These are phyloP conservation scores for Clausena lansium DNA, from an alignment of 345 rosid genomes.

Conservation along the genomic window DNA sequence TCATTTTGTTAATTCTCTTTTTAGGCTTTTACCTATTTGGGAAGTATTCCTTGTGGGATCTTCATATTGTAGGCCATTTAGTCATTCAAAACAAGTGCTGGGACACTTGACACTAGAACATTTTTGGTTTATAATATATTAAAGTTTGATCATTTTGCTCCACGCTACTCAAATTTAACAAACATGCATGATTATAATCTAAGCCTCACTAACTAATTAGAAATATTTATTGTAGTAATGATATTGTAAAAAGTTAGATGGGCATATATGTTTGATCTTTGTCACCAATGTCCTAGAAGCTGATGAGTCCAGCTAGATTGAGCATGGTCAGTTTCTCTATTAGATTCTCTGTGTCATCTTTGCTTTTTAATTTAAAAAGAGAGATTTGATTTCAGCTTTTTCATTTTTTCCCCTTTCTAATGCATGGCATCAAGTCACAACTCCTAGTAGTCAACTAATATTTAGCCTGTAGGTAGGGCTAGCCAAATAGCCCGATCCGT, in stretches of 20 bases:
- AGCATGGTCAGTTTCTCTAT: conserved; percentile 22
- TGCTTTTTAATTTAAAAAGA: conserved; percentile 17
- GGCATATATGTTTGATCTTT: conserved; percentile 21
- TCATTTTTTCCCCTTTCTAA: neutral
- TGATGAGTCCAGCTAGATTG: conserved; percentile 39
- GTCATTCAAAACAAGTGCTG: conserved; percentile 29
- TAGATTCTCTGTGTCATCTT: conserved; percentile 24
- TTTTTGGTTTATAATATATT: neutral
- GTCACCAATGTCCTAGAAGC: conserved; percentile 25
- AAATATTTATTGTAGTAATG: conserved; percentile 27
- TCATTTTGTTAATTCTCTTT: conserved; percentile 9
- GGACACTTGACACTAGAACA: conserved; percentile 2
- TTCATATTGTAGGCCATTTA: conserved; percentile 24
- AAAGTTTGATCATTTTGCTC: neutral
- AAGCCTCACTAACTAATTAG: conserved; percentile 27
- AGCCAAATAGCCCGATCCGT: too few relatives aligned
- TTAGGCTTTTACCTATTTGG: conserved; percentile 32
- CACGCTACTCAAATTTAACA: conserved; percentile 27
- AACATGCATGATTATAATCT: conserved; percentile 30
- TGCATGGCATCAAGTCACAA: too few relatives aligned
- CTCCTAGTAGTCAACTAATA: too few relatives aligned
- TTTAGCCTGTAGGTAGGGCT: too few relatives aligned
- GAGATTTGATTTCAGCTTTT: conserved; percentile 36
- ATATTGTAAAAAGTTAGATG: conserved; percentile 32
- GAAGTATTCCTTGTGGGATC: conserved; percentile 36